These are phyloP conservation scores for Pseudomicrostroma phylloplanum DNA, from an alignment of 1,284 basidiomycete species.

Conservation along the genomic window DNA sequence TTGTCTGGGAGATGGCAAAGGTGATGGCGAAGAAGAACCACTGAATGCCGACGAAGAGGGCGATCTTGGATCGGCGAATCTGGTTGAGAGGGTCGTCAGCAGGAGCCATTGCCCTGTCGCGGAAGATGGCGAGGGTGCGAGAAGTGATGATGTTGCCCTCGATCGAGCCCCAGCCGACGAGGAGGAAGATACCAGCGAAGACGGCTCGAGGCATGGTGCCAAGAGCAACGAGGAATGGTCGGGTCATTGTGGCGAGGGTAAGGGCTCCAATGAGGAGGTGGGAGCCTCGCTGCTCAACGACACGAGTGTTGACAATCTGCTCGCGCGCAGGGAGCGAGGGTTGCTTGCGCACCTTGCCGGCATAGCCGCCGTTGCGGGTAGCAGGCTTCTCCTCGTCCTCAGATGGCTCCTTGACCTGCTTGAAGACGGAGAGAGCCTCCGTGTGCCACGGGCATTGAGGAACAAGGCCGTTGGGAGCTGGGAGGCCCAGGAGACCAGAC, in stretches of 20 bases:
- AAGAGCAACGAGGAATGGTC: constrained; percentile 45
- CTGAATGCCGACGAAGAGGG: constrained; percentile 74
- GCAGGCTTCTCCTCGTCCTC: constrained; percentile 14
- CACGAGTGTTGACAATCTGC: constrained; percentile 35
- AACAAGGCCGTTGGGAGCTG: constrained; percentile 84
- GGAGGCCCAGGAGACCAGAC: constrained; percentile 79
- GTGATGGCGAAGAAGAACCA: constrained; percentile 80
- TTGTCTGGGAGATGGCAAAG: constrained; percentile 85
- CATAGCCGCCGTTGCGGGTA: background rate
- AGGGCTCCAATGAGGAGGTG: constrained; percentile 46
- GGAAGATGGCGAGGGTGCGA: constrained; percentile 74
- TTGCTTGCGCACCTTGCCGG: constrained; percentile 5
- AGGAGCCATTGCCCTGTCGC: constrained; percentile 56
- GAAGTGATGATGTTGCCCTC: constrained; percentile 75
- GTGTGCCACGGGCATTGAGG: constrained; percentile 96
- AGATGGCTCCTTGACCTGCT: constrained; percentile 48
- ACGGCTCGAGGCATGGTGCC: constrained; percentile 43
- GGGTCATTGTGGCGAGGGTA: constrained; percentile 48
- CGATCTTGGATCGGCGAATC: constrained; percentile 69
- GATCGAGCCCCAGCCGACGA: constrained; percentile 58
- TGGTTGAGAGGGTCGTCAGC: constrained; percentile 59
- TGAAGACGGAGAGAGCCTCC: constrained; percentile 72
- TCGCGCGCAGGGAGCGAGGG: constrained; percentile 8
- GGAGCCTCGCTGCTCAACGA: constrained; percentile 45
- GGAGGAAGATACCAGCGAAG: constrained; percentile 48